Conservation (phyloP, 164 flowering plant species). For the Sextonia rubra region DNA sequence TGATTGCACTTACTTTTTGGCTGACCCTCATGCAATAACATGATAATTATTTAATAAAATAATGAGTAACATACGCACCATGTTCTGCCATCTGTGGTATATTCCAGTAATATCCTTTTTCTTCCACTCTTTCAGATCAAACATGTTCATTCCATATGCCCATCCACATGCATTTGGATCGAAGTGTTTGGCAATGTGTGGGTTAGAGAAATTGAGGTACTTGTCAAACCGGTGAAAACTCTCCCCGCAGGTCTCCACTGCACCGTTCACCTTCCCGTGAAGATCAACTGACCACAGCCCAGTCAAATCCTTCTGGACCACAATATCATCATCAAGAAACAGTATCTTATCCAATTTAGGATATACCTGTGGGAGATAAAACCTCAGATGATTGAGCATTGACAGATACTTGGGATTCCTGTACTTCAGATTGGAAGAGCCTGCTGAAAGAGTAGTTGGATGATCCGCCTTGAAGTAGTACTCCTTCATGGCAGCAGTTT, state of each 20-base stretch:
- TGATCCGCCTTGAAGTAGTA: slow-evolving; percentile 94
- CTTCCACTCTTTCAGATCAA: slow-evolving; percentile 93
- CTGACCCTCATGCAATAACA: background rate
- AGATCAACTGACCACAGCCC: slow-evolving; percentile 88
- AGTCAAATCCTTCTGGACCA: slow-evolving; percentile 94
- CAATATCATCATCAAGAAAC: slow-evolving; percentile 98
- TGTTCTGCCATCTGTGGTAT: slow-evolving; percentile 97
- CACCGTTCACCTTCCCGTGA: slow-evolving; percentile 94
- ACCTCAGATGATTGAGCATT: slow-evolving; percentile 94
- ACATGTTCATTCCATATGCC: slow-evolving; percentile 99
- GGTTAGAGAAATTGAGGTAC: slow-evolving; percentile 92
- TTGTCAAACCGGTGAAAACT: slow-evolving; percentile 98
- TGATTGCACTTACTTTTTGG: background rate
- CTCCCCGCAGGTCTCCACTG: slow-evolving; percentile 97
- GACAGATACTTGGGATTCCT: slow-evolving; percentile 97
- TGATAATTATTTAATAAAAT: background rate
- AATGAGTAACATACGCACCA: slow-evolving; percentile 45
- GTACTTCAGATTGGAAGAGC: slow-evolving; percentile 92
- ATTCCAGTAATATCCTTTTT: slow-evolving; percentile 96
- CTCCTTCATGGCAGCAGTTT: slow-evolving; percentile 93
- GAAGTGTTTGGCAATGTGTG: slow-evolving; percentile 76
- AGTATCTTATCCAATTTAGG: slow-evolving; percentile 93
- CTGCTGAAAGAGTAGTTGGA: slow-evolving; percentile 75
- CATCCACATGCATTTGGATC: slow-evolving; percentile 99
- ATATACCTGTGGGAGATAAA: slow-evolving; percentile 95